Conservation (phyloP, 495 filamentous ascomycete species). For the Neurospora sp. region DNA sequence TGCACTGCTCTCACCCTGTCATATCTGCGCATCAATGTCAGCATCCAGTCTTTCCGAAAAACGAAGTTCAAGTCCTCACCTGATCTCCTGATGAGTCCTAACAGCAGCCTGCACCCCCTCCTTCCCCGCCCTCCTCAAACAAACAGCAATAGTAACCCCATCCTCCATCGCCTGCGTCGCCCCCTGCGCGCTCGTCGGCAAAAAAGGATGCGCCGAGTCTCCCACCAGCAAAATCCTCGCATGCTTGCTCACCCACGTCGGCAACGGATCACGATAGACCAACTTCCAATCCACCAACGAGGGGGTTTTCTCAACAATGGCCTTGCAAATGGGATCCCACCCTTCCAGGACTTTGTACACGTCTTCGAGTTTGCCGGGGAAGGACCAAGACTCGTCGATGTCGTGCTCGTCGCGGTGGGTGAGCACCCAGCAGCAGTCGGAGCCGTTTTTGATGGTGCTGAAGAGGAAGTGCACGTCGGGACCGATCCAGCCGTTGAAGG, state of each 20-base stretch:
- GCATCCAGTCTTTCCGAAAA: background rate
- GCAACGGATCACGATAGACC: conserved; percentile 55
- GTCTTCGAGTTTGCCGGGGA: conserved; percentile 48
- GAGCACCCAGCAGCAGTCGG: conserved; percentile 56
- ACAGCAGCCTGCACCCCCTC: conserved; percentile 36
- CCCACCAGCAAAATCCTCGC: conserved; percentile 49
- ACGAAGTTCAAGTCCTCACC: conserved; percentile 11
- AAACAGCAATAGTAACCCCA: conserved; percentile 48
- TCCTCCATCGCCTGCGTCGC: conserved; percentile 61
- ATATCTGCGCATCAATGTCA: conserved; percentile 18
- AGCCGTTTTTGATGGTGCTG: conserved; percentile 47
- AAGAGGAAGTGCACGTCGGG: conserved; percentile 53
- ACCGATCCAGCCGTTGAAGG: conserved; percentile 51
- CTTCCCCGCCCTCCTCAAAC: conserved; percentile 45
- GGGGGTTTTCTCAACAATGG: conserved; percentile 52
- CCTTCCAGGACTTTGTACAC: conserved; percentile 48
- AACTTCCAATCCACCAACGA: conserved; percentile 56
- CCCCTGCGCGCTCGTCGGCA: conserved; percentile 53
- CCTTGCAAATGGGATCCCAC: conserved; percentile 50
- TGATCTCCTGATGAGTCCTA: conserved; percentile 26
- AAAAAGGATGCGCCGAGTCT: conserved; percentile 55
- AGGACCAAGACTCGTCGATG: conserved; percentile 52
- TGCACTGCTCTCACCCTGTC: conserved; percentile 37
- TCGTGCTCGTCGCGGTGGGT: conserved; percentile 50
- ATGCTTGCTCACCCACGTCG: conserved; percentile 50